Evolutionary conservation across 2,329 filamentous ascomycete species (phyloP), one percentile per base, ranked within the genome.

Genomic region (Metarhizium robertsii): DNA sequence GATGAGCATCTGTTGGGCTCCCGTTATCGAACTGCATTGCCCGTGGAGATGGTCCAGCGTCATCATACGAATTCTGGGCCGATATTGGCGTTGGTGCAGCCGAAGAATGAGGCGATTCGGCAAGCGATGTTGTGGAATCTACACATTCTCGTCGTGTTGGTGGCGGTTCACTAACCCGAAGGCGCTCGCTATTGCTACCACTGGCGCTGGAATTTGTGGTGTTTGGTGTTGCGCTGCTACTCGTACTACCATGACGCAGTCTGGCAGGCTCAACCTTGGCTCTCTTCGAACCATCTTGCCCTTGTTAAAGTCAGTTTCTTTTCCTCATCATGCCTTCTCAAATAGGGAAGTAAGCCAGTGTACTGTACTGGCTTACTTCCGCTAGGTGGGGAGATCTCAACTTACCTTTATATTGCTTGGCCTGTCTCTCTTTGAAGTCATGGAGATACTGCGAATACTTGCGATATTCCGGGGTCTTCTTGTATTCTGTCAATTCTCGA

Each of bases 381-480:
- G 16, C 42, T 18, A 45, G 6, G 42, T 8, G 42, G n/a, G n/a
- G n/a, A 20, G 42, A 45, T 10, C 6, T 20, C 8, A 42, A 16
- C 70, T 48, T 69, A 83, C 81, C 79, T 77, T 82, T 78, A 53
- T 72, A 71, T 50, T 80, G 75, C 55, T 75, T 75, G 30, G 79
- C 73, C 64, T 92, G 86, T 66, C 87, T 87, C 50, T 84, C 81
- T 65, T 87, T 91, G 73, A 94, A 92, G 1, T 92, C 88, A 36
- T 82, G 79, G 25, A 92, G 73, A 66, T 94, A 94, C 47, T 82
- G 78, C 57, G 80, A 76, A 61, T 92, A 92, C 53, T 83, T 79
- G 55, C 77, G 80, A 65, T 84, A 90, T 52, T 86, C 78, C 6
- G 79, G 65, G 0, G 88, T 92, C 69, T 90, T 90, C 67, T 92